A percentile compares a stretch with the other conserved stretches of the same genome.
These are phyloP conservation scores for Suillus tomentosus DNA, from an alignment of 768 basidiomycete genomes.

Conservation along the genomic window DNA sequence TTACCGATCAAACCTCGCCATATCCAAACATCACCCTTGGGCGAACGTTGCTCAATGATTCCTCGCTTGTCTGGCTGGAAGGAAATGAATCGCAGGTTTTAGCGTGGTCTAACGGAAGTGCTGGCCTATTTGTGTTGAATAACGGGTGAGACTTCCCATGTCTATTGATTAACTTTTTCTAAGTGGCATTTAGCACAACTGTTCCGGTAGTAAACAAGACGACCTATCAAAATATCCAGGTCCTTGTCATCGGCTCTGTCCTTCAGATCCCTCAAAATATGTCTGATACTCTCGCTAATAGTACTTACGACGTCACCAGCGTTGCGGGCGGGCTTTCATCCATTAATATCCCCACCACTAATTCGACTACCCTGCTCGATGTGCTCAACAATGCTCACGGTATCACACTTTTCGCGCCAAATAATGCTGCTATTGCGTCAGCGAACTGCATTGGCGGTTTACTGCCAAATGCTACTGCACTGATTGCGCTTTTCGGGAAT, in stretches of 20 bases:
- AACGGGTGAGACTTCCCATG: conserved; percentile 39
- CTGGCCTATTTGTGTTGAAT: conserved; percentile 50
- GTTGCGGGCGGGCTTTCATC: conserved; percentile 34
- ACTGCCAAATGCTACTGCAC: conserved; percentile 46
- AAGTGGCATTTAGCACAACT: conserved; percentile 23
- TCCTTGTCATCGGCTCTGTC: conserved; percentile 53
- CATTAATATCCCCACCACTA: conserved; percentile 19
- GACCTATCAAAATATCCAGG: conserved; percentile 40
- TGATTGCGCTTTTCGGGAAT: conserved; percentile 52
- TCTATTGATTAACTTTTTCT: conserved; percentile 5
- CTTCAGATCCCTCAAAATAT: conserved; percentile 55
- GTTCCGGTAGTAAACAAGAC: conserved; percentile 42
- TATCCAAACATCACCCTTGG: conserved; percentile 65
- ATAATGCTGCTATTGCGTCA: conserved; percentile 47
- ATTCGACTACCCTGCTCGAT: conserved; percentile 31
- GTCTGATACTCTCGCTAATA: conserved; percentile 38
- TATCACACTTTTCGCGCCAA: conserved; percentile 70
- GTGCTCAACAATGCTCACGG: conserved; percentile 44
- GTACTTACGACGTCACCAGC: conserved; percentile 42
- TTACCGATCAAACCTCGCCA: conserved; percentile 41
- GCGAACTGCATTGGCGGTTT: conserved; percentile 38
- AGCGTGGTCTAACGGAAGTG: conserved; percentile 41
- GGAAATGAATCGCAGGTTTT: conserved; percentile 61
- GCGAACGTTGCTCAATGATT: conserved; percentile 59
- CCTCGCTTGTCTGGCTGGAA: conserved; percentile 52